These are phyloP conservation scores for Zymoseptoria brevis DNA, from an alignment of 2,329 filamentous ascomycete genomes.

Conservation along the genomic window DNA sequence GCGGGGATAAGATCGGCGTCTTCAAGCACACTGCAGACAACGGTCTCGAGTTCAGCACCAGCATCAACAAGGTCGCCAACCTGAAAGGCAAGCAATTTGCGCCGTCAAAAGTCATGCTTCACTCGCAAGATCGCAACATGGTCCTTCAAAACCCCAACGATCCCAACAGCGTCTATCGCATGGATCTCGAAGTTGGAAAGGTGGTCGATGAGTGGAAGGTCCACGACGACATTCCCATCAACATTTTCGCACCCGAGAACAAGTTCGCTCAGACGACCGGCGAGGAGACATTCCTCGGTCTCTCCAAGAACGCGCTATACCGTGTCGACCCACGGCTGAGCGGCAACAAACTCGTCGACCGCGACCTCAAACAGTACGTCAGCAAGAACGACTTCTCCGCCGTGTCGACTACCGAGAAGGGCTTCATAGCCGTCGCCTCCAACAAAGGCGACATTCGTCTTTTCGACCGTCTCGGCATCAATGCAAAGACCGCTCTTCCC, in stretches of 20 bases:
- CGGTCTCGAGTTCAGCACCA: slow-evolving; percentile 89
- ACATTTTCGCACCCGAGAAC: slow-evolving; percentile 86
- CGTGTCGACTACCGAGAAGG: slow-evolving; percentile 88
- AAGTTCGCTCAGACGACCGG: slow-evolving; percentile 97
- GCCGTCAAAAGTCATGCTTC: slow-evolving; percentile 94
- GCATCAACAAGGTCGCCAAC: slow-evolving; percentile 91
- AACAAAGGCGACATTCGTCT: slow-evolving; percentile 97
- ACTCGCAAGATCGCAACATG: slow-evolving; percentile 82
- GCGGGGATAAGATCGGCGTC: slow-evolving; percentile 95
- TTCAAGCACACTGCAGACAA: slow-evolving; percentile 96
- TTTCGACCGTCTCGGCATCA: slow-evolving; percentile 92
- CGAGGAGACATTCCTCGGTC: slow-evolving; percentile 89
- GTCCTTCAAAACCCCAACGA: slow-evolving; percentile 76
- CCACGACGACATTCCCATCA: slow-evolving; percentile 89
- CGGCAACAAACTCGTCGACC: slow-evolving; percentile 86
- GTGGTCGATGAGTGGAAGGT: slow-evolving; percentile 98
- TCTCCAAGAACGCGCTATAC: slow-evolving; percentile 87
- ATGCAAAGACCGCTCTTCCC: slow-evolving; percentile 94
- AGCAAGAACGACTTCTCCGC: slow-evolving; percentile 98
- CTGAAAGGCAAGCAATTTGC: slow-evolving; percentile 80
- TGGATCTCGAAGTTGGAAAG: slow-evolving; percentile 97
- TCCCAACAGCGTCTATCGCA: slow-evolving; percentile 85
- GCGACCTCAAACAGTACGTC: slow-evolving; percentile 87
- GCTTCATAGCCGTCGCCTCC: slow-evolving; percentile 91
- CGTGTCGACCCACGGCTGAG: slow-evolving; percentile 84